Base-by-base conservation (phyloP, 1,284 basidiomycete genomes). In the Cerrena zonata region DNA sequence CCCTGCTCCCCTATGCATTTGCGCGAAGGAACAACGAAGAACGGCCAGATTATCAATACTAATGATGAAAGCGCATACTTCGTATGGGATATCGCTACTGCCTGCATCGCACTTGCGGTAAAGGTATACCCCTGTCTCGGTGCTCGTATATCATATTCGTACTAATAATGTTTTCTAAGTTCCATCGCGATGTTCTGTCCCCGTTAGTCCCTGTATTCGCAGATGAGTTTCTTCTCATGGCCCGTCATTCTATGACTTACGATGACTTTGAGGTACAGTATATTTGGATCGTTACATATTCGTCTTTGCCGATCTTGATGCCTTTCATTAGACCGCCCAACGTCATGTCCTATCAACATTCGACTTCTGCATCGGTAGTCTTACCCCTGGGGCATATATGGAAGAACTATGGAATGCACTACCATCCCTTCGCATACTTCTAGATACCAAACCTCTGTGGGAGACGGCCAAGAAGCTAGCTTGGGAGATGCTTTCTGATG, bases 131-230 rank as follows among this genome's bases (percentile, higher is more conserved):
- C 15, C 15, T 27, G 26, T 18, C 13, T 41, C 30, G 22, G 18
- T 46, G 24, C 39, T 42, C 37, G 10, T 41, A 36, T 3, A 19
- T 13, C 23, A 39, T 15, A 36, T 21, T 15, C 5, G n/a, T 39
- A 42, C 41, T 43, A 3, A 44, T 18, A 45, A 37, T 44, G 50
- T 25, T 47, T 26, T 22, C 15, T 25, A 47, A 84, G 82, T 71
- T 80, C 48, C 79, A 84, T 64, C 76, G 82, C n/a, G 82, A 85
- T 60, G 75, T 79, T 42, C 64, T 84, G 15, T 56, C 67, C 0
- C 82, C 82, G 2, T 67, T 84, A 10, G 60, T 68, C 23, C 78
- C 80, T 1, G 70, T 84, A 1, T 71, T 69, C 43, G 71, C 77
- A 0, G 56, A 61, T 36, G 79, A 82, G 45, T 83, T 77, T 56